These are phyloP conservation scores for Termitomyces titanicus DNA, from an alignment of 768 basidiomycete species.

Conservation along the genomic window DNA sequence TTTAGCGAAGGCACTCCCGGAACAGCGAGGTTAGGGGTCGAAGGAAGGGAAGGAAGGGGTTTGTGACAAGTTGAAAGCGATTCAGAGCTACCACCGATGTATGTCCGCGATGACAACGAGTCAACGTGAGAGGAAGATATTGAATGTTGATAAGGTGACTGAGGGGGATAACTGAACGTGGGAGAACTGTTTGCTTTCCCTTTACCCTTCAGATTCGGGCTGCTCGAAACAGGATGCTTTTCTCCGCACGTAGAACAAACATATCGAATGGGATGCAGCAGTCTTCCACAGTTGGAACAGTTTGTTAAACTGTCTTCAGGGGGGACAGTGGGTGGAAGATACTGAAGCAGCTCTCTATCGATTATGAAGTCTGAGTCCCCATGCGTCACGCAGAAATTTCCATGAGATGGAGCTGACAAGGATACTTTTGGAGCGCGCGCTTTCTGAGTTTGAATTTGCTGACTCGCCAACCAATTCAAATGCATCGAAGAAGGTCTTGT, in stretches of 20 bases:
- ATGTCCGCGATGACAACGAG: slow-evolving; percentile 33
- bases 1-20: slow-evolving; percentile 15
- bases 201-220: slow-evolving; percentile 44
- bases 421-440: slow-evolving; percentile 17
- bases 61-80: slow-evolving; percentile 28
- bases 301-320: slow-evolving; percentile 65
- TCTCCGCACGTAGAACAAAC: slow-evolving; percentile 88
- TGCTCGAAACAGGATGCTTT: slow-evolving; percentile 44
- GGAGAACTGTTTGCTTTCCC: slow-evolving; percentile 31
- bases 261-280: slow-evolving; percentile 83
- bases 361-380: slow-evolving; percentile 10
- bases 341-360: slow-evolving; percentile 49
- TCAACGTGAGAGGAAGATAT: slow-evolving; percentile 21
- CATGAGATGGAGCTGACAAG: slow-evolving; percentile 18
- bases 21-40: slow-evolving; percentile 23
- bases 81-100: slow-evolving; percentile 26
- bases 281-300: slow-evolving; percentile 77
- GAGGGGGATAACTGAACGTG: slow-evolving; percentile 29
- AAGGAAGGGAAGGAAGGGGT: slow-evolving; percentile 42
- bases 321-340: slow-evolving; percentile 42
- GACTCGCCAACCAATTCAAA: slow-evolving; percentile 59
- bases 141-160: slow-evolving; percentile 25
- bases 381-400: slow-evolving; percentile 3
- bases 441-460: slow-evolving; percentile 37
- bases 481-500: slow-evolving; percentile 66